Base-by-base conservation (phyloP, 2,329 filamentous ascomycete genomes). In the Sclerotinia glacialis region DNA sequence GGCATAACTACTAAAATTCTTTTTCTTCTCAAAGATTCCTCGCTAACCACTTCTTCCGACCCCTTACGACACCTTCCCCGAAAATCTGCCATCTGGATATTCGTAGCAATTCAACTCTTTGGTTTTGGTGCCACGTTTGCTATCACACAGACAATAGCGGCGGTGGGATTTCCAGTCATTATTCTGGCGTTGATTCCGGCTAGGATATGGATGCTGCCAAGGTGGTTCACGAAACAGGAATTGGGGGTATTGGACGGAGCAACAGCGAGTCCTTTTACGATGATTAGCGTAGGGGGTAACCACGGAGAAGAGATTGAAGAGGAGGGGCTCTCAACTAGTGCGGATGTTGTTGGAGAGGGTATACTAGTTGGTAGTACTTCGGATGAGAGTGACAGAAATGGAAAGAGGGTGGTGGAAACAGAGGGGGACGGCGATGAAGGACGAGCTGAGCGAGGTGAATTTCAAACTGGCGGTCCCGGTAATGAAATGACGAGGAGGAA, bases 71-170 rank as follows among this genome's bases (percentile, higher is more conserved):
- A 80, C n/a, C 78, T 91, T 40, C 78, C 79, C n/a, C 84, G 89
- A n/a, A 84, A 86, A 47, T 72, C 74, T 18, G 85, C 87, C n/a
- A 80, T 93, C 69, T 93, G 89, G 89, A 78, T 79, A 5, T 94
- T 93, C 73, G 88, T 92, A 7, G 78, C 78, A 9, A 77, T 92
- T 44, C 87, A 93, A 77, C 78, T 93, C 5, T 31, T 88, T 53
- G 89, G 86, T 0, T 93, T 93, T 72, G 90, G 83, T 3, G 90
- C 88, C 28, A 94, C 91, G 0, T 93, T 94, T 76, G 90, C 91
- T 67, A 91, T 93, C 73, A 93, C 91, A 0, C 88, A 94, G 78
- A 93, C 91, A 0, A 89, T 93, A 60, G 91, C 90, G 3, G 91
- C 91, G 2, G 90, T 94, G 14, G 91, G 91, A 0, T 94, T 93